Conservation (phyloP, 2,329 filamentous ascomycete genomes). For the Paradendryphiella salina region DNA sequence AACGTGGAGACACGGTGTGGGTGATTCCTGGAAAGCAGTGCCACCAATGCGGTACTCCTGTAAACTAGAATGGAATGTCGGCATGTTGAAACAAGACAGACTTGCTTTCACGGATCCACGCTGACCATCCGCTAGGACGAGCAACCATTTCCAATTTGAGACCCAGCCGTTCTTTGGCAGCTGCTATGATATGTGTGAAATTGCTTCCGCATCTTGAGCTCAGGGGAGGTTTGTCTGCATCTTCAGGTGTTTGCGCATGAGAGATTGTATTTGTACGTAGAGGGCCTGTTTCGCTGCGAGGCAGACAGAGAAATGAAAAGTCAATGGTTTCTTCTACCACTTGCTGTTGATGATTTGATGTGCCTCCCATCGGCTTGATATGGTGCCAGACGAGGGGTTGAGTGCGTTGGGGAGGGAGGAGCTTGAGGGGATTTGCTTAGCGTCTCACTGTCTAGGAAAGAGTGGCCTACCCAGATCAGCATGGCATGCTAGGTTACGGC, state of each 20-base stretch:
- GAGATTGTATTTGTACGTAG: slow-evolving; percentile 7
- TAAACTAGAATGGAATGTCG: slow-evolving; percentile 32
- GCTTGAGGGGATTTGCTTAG: too few relatives aligned
- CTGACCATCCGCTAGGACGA: slow-evolving; percentile 8
- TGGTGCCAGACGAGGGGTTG: too few relatives aligned
- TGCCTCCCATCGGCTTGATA: too few relatives aligned
- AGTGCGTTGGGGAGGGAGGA: too few relatives aligned
- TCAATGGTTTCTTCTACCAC: not conserved
- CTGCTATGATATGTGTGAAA: slow-evolving; percentile 11
- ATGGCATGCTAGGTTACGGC: too few relatives aligned
- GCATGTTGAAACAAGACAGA: slow-evolving; percentile 3
- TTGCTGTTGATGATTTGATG: too few relatives aligned
- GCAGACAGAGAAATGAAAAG: not conserved
- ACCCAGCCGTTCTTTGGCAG: slow-evolving; percentile 10
- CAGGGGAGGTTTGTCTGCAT: slow-evolving; percentile 25
- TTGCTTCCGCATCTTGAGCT: slow-evolving; percentile 21
- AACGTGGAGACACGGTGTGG: slow-evolving; percentile 48
- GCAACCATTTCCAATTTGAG: slow-evolving; percentile 8
- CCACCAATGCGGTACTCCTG: slow-evolving; percentile 46
- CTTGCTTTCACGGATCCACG: not conserved
- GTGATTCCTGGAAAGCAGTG: slow-evolving; percentile 49
- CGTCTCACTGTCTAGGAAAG: too few relatives aligned
- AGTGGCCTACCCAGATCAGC: too few relatives aligned
- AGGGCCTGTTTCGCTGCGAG: not conserved
- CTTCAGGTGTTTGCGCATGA: slow-evolving; percentile 18